phyloP scores from a whole-genome alignment of 2,329 filamentous ascomycete genomes.

The Plectosphaerella cucumerina region DNA sequence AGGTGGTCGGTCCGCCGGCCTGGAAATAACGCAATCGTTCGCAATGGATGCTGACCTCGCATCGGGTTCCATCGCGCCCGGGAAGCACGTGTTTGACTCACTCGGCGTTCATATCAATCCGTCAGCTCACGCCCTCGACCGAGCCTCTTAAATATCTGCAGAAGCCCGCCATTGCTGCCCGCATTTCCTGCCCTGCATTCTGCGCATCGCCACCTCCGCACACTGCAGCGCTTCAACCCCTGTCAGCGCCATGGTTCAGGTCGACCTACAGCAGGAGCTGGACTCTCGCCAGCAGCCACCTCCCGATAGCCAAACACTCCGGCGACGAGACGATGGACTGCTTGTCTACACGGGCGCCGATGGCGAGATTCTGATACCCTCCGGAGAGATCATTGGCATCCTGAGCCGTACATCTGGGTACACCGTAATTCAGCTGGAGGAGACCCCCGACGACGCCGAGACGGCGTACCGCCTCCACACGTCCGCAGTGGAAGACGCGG shows the following conservation, averaged over 20 bases:
- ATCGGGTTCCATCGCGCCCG: too few relatives aligned
- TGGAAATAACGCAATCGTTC: slow-evolving; percentile 10
- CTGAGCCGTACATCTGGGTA: slow-evolving; percentile 1
- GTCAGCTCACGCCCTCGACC: too few relatives aligned
- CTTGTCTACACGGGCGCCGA: slow-evolving; percentile 6
- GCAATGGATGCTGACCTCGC: not conserved
- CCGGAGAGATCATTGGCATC: slow-evolving; percentile 20
- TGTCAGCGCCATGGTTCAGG: not conserved
- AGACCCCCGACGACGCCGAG: slow-evolving; percentile 21
- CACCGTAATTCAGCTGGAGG: slow-evolving; percentile 33
- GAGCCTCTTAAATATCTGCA: too few relatives aligned
- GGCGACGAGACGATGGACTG: slow-evolving; percentile 4
- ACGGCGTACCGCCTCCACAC: slow-evolving; percentile 23
- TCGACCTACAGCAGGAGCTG: not conserved
- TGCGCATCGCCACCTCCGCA: too few relatives aligned
- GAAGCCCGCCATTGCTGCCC: too few relatives aligned
- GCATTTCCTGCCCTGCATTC: too few relatives aligned
- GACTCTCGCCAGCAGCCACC: not conserved
- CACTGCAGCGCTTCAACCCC: not conserved
- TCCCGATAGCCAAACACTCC: not conserved
- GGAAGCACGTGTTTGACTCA: too few relatives aligned
- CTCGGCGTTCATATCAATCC: too few relatives aligned
- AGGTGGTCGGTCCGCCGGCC: not conserved
- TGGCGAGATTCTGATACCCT: slow-evolving; percentile 7
- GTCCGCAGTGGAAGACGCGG: slow-evolving; percentile 26